Conservation (phyloP, 163 green algal species). For the Prototheca wickerhamii region DNA sequence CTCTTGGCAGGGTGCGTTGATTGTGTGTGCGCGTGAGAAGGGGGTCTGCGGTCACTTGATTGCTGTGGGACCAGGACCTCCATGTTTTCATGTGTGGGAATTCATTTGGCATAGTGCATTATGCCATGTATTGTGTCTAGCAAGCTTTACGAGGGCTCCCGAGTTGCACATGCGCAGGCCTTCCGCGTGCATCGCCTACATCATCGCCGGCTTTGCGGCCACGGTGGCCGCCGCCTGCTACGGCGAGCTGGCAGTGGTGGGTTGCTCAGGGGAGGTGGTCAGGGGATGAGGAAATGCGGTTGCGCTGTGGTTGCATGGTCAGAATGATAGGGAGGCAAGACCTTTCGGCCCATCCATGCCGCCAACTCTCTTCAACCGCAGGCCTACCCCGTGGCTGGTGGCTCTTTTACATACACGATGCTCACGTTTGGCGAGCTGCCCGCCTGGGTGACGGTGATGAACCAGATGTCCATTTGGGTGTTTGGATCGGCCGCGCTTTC, state of each 20-base stretch:
- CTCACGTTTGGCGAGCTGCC: constrained; percentile 32
- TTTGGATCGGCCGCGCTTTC: constrained; percentile 23
- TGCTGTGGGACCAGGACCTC: too few relatives aligned
- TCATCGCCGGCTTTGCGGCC: constrained; percentile 12
- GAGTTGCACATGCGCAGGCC: constrained; percentile 14
- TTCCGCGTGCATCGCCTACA: constrained; percentile 21
- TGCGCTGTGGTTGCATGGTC: too few relatives aligned
- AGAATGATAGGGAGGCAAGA: background rate
- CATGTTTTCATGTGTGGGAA: too few relatives aligned
- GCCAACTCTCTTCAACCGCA: background rate
- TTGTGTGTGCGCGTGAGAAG: background rate
- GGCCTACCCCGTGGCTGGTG: constrained; percentile 30
- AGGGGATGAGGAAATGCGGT: background rate
- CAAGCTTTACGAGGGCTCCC: too few relatives aligned
- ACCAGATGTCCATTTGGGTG: constrained; percentile 17
- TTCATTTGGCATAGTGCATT: too few relatives aligned
- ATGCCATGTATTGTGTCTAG: too few relatives aligned
- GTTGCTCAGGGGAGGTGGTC: background rate
- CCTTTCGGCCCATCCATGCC: background rate
- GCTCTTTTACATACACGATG: constrained; percentile 28
- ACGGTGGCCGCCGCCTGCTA: constrained; percentile 21
- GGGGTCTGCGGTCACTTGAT: background rate
- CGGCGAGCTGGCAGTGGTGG: constrained; percentile 23
- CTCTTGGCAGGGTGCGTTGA: background rate
- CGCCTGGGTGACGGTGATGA: constrained; percentile 18